Conservation (phyloP, 441 rosid species). For the Corymbia calophylla region DNA sequence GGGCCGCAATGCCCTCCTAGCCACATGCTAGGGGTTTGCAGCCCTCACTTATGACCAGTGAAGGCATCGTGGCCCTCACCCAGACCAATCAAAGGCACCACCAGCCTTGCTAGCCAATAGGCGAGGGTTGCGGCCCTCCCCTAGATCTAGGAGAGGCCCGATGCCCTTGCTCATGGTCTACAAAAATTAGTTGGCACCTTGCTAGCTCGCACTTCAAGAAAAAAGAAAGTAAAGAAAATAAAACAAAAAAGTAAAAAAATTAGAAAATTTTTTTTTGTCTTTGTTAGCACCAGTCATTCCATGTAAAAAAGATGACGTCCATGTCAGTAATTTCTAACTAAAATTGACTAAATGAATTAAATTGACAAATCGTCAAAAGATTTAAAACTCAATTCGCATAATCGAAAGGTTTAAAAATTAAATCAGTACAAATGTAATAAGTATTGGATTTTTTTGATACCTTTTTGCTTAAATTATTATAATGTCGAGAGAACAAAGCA, state of each 20-base stretch:
- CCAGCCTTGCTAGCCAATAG: fast-evolving
- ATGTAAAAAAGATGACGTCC: no score
- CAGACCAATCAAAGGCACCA: fast-evolving
- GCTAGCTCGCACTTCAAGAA: neutral
- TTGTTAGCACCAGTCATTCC: fast-evolving
- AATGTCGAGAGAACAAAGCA: neutral
- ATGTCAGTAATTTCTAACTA: no score
- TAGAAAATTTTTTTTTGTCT: no score
- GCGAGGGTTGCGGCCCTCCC: neutral
- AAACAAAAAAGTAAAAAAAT: neutral
- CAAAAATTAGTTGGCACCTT: no score
- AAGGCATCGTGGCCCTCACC: neutral
- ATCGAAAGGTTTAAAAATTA: fast-evolving
- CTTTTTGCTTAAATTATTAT: neutral
- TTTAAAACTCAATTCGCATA: neutral
- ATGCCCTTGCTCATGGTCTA: neutral
- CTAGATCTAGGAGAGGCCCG: neutral
- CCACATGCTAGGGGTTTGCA: neutral
- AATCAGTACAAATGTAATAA: neutral
- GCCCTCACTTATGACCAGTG: fast-evolving
- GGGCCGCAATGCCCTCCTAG: neutral
- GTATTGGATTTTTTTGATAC: no score
- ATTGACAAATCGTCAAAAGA: neutral
- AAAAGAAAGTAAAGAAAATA: no score
- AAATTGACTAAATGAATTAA: no score